Evolutionary conservation across 1,284 basidiomycete genomes (phyloP).

Genomic region (Wolfiporia cocos): DNA sequence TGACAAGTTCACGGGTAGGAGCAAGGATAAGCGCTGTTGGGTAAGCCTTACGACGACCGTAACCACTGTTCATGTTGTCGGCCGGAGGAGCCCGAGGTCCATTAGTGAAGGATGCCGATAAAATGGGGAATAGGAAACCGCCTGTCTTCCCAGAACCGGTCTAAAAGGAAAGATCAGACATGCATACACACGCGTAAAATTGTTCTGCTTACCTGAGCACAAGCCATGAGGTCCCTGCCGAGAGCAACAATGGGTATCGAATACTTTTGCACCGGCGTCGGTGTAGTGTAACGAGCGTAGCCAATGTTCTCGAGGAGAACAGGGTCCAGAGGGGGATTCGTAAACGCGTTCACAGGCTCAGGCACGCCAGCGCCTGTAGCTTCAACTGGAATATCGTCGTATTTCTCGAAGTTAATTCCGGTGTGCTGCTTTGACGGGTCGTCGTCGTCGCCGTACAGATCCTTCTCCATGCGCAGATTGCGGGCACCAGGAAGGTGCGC

Average conservation of each 20-base stretch:
- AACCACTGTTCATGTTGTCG: constrained; percentile 43
- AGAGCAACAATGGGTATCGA: constrained; percentile 97
- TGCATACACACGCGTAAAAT: constrained; percentile 7
- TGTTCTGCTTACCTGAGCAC: constrained; percentile 72
- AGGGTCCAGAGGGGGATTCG: constrained; percentile 85
- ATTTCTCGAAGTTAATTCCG: constrained; percentile 99
- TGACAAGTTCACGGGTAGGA: constrained; percentile 97
- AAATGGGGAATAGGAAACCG: constrained; percentile 98
- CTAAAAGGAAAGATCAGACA: constrained; percentile 32
- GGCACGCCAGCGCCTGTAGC: constrained; percentile 95
- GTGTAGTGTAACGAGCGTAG: constrained; percentile 88
- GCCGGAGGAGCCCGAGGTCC: constrained; percentile 74
- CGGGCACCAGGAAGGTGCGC: constrained; percentile 77
- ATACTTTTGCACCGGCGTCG: constrained; percentile 99
- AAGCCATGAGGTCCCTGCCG: constrained; percentile 95
- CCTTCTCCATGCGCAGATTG: constrained; percentile 89
- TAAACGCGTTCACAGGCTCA: constrained; percentile 88
- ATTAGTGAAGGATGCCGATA: constrained; percentile 87
- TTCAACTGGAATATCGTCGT: constrained; percentile 99
- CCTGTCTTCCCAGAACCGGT: constrained; percentile 99
- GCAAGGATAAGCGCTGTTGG: constrained; percentile 96
- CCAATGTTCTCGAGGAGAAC: constrained; percentile 95
- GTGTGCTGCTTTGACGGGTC: constrained; percentile 87
- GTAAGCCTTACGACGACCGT: constrained; percentile 86
- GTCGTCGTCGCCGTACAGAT: constrained; percentile 87